Percentiles rank a stretch among this genome's conserved stretches.
Evolutionary conservation across 164 flowering plant species (phyloP).

Genomic region (Euptelea pleiosperma): DNA sequence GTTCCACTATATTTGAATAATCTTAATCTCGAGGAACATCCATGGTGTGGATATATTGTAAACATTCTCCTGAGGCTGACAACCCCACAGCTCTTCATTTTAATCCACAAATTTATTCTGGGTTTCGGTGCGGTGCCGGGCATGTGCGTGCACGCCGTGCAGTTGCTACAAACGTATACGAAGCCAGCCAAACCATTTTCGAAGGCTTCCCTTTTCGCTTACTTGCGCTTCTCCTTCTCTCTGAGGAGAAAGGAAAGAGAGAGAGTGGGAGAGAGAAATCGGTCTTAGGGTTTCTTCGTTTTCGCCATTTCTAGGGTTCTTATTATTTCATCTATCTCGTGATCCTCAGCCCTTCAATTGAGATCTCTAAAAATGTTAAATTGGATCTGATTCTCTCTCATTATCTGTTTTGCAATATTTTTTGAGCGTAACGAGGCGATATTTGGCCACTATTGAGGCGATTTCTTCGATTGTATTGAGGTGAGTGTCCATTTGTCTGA

Average conservation of each 20-base stretch:
- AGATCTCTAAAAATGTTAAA: background rate
- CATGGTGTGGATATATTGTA: no score
- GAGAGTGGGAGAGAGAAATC: background rate
- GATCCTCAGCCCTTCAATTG: background rate
- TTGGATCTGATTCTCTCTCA: background rate
- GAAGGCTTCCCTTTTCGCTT: conserved; percentile 3
- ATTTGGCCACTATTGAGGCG: background rate
- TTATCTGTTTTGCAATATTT: no score
- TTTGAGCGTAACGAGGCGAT: no score
- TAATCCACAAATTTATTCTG: no score
- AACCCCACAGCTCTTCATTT: no score
- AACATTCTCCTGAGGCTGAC: no score
- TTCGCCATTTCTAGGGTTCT: conserved; percentile 11
- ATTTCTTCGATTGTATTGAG: background rate
- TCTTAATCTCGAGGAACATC: no score
- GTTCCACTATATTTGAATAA: no score
- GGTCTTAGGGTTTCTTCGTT: conserved; percentile 1
- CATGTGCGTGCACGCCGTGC: background rate
- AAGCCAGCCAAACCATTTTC: conserved; percentile 1
- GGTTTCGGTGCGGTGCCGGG: background rate
- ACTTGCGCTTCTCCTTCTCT: conserved; percentile 10
- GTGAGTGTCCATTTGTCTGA: background rate
- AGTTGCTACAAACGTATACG: conserved; percentile 1
- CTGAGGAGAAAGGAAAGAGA: background rate
- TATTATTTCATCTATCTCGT: background rate